Evolutionary conservation across 805 yeast species (phyloP).

Genomic region (Cyberlindnera mrakii): DNA sequence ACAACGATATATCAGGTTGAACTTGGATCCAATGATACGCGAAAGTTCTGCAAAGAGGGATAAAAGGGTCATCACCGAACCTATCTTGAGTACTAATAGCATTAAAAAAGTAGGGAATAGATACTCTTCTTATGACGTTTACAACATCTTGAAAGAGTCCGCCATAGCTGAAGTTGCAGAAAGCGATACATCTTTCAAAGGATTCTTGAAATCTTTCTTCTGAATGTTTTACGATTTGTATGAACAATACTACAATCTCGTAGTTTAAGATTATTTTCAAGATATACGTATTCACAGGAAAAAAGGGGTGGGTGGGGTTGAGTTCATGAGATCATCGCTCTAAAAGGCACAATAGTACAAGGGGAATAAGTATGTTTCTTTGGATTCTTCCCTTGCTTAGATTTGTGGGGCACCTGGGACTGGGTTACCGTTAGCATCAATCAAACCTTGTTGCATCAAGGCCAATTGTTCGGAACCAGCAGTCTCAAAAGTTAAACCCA

Average conservation of each 20-base stretch:
- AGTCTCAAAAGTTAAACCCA: conserved; percentile 93
- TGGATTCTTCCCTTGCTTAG: conserved; percentile 16
- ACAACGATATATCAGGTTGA: conserved; percentile 19
- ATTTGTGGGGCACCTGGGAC: conserved; percentile 70
- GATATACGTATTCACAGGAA: conserved; percentile 6
- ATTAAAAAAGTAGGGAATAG: conserved; percentile 4
- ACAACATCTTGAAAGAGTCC: conserved; percentile 15
- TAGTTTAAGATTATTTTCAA: neutral
- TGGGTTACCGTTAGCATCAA: conserved; percentile 82
- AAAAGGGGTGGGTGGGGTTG: too few relatives aligned
- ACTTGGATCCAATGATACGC: conserved; percentile 16
- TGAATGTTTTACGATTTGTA: conserved; percentile 1
- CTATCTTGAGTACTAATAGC: conserved; percentile 4
- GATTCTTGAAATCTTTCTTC: conserved; percentile 18
- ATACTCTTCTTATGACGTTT: conserved; percentile 21
- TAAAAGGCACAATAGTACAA: too few relatives aligned
- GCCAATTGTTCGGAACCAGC: conserved; percentile 91
- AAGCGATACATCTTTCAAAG: conserved; percentile 13
- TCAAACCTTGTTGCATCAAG: conserved; percentile 83
- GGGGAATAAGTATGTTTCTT: too few relatives aligned
- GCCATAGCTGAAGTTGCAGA: conserved; percentile 2
- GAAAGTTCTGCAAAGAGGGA: neutral
- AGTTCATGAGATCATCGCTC: neutral
- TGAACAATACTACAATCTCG: neutral
- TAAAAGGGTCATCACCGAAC: conserved; percentile 10